Base-by-base conservation (phyloP, 2,329 filamentous ascomycete genomes). In the Colletotrichum sidae region DNA sequence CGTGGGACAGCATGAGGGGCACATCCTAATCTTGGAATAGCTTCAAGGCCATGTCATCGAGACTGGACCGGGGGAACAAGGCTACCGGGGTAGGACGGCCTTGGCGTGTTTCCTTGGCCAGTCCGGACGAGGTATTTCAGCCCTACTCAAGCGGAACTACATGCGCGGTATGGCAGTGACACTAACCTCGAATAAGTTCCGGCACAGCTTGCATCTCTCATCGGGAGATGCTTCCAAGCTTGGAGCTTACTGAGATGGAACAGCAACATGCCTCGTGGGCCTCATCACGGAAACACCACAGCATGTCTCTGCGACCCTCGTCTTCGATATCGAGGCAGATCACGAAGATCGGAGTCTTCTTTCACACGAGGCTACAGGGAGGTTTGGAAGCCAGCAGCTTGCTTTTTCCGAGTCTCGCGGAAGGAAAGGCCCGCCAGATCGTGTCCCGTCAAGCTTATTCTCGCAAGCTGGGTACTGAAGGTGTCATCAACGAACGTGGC, bases 111-210 rank as follows among this genome's bases (percentile, higher is more conserved):
- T 8, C 12, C 25, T 25, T 39, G 15, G 34, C 39, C 52, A 38
- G 42, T 55, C 35, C 25, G 8, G 9, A 10, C 38, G 15, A 34
- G 37, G 17, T 15, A 34, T 6, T 34, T 57, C 63, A 66, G 63
- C 63, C 58, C 52, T 66, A 62, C 41, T 62, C 12, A 49, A 41
- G 46, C 37, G 13, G 47, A 49, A 57, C 53, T 49, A 39, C 52
- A 25, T 39, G 5, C 25, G 1, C 25, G 25, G 25, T 25, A 25
- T 5, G 25, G 25, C 4, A 25, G 25, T 25, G 25, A 25, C 25
- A 25, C 25, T 25, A 25, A 25, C 25, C 25, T 25, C 25, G 25
- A 25, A 25, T 5, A 25, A 25, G 25, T 4, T 25, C 25, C 25
- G 25, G 25, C 25, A 2, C 25, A 2, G 25, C 25, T 25, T 25